phyloP scores from a whole-genome alignment of 23 red algal genomes.

The Cyanidiococcus yangmingshanensis region DNA sequence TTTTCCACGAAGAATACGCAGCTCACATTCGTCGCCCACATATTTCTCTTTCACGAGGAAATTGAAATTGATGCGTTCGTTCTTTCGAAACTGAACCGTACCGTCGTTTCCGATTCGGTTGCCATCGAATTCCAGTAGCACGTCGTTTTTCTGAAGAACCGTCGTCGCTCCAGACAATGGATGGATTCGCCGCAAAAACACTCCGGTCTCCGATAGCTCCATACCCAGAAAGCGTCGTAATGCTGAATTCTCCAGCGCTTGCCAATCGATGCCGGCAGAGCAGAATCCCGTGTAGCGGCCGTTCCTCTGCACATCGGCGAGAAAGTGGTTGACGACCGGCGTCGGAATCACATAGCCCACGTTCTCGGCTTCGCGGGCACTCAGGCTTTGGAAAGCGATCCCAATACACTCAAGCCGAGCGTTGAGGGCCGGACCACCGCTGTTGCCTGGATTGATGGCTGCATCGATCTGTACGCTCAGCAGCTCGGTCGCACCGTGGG shows the following conservation, averaged over 20 bases:
- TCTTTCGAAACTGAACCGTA: constrained; percentile 64
- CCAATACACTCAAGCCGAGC: constrained; percentile 62
- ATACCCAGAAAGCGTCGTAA: constrained; percentile 52
- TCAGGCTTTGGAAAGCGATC: constrained; percentile 83
- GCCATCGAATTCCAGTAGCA: constrained; percentile 70
- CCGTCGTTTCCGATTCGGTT: constrained; percentile 64
- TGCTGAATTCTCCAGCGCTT: constrained; percentile 62
- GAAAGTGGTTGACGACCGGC: constrained; percentile 79
- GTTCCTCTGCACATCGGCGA: constrained; percentile 58
- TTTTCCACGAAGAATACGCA: constrained; percentile 53
- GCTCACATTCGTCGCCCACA: constrained; percentile 39
- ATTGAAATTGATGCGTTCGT: constrained; percentile 75
- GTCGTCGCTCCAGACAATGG: constrained; percentile 37
- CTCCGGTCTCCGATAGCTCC: constrained; percentile 29
- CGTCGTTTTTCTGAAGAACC: constrained; percentile 64
- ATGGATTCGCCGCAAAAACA: constrained; percentile 65
- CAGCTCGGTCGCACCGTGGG: constrained; percentile 63
- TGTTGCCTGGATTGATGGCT: constrained; percentile 81
- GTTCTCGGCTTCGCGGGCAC: constrained; percentile 60
- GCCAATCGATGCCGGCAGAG: constrained; percentile 58
- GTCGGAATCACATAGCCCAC: constrained; percentile 82
- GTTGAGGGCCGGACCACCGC: constrained; percentile 81
- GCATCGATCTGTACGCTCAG: constrained; percentile 89
- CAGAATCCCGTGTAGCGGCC: constrained; percentile 81
- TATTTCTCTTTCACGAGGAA: constrained; percentile 67